phyloP scores from a whole-genome alignment of 2,329 filamentous ascomycete genomes.

The Didymella pinodella region DNA sequence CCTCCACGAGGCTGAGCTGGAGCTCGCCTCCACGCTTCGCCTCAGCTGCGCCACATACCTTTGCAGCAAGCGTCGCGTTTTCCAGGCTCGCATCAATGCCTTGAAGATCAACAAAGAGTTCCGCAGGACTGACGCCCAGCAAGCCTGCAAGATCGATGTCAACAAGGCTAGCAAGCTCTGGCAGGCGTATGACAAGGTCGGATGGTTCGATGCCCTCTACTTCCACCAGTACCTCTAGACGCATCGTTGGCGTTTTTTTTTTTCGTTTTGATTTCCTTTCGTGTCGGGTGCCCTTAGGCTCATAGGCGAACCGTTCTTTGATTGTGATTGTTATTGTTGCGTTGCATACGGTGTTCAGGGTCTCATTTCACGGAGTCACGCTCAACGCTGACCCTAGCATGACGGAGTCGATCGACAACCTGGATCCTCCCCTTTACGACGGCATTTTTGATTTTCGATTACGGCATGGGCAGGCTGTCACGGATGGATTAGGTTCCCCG shows the following conservation, averaged over 20 bases:
- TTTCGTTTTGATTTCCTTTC: constrained; percentile 1
- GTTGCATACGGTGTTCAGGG: constrained; percentile 35
- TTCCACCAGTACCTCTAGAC: constrained; percentile 56
- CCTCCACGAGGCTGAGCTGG: constrained; percentile 80
- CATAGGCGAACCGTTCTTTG: constrained; percentile 11
- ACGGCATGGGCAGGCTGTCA: constrained; percentile 33
- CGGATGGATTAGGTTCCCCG: constrained; percentile 9
- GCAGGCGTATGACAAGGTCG: constrained; percentile 85
- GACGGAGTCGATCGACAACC: constrained; percentile 24
- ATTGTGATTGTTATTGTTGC: constrained; percentile 33
- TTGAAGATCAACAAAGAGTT: constrained; percentile 78
- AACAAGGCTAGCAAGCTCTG: constrained; percentile 96
- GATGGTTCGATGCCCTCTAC: constrained; percentile 73
- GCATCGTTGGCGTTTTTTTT: constrained; percentile 2
- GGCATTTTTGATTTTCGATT: constrained; percentile 33
- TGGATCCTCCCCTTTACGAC: constrained; percentile 30
- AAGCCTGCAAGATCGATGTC: constrained; percentile 97
- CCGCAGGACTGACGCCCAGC: constrained; percentile 92
- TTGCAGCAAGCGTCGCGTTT: constrained; percentile 91
- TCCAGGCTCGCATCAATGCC: constrained; percentile 75
- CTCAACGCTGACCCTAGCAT: constrained; percentile 27
- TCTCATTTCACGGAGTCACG: constrained; percentile 28
- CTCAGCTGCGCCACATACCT: constrained; percentile 89
- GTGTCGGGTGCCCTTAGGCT: not conserved
- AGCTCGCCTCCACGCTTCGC: constrained; percentile 78